Conservation (phyloP, 257 asterid species). For the Handroanthus guayacan region DNA sequence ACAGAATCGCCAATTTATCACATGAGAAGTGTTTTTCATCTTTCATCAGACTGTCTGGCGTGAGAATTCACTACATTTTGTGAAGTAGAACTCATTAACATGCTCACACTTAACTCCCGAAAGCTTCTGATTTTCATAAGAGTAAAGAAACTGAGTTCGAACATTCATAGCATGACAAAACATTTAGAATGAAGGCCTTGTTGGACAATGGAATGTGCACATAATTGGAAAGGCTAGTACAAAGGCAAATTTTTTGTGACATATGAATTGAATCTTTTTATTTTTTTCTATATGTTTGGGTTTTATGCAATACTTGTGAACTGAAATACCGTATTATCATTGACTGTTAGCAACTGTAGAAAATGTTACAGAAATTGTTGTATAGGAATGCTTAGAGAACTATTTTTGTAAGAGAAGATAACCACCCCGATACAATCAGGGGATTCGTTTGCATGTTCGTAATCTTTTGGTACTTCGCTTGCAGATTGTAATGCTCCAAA, state of each 20-base stretch:
- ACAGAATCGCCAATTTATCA: not conserved
- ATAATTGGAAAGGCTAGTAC: constrained; percentile 13
- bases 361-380: not conserved
- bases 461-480: constrained; percentile 24
- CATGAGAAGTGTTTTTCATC: not conserved
- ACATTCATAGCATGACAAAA: constrained; percentile 9
- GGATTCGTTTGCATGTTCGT: not conserved
- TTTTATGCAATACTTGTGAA: not conserved
- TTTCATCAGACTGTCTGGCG: not conserved
- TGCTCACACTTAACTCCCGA: constrained; percentile 16
- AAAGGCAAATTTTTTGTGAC: not conserved
- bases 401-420: not conserved
- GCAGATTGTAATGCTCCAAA: constrained; percentile 83
- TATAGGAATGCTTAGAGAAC: constrained; percentile 13
- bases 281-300: not conserved
- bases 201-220: not conserved
- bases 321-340: not conserved
- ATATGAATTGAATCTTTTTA: not conserved
- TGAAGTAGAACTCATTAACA: constrained; percentile 10
- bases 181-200: not conserved
- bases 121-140: not conserved
- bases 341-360: not conserved
- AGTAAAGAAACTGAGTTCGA: not conserved
- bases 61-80: constrained; percentile 8
- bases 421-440: not conserved